phyloP scores from a whole-genome alignment of 371 early-diverging fungal species.

The Umbelopsis sp. region DNA sequence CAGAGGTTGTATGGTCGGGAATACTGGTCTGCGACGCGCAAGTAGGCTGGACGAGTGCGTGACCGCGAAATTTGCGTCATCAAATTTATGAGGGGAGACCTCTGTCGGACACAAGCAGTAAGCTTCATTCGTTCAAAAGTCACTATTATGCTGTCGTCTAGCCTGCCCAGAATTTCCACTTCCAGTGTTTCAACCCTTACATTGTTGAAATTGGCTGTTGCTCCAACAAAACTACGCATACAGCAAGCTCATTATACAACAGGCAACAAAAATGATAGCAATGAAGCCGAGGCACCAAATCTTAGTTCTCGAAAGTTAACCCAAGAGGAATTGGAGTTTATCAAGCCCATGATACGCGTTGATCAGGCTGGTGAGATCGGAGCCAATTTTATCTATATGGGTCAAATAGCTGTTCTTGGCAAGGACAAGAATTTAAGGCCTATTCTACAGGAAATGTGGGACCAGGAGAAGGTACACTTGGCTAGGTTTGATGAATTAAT shows the following conservation, averaged over 20 bases:
- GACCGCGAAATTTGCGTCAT: conserved; percentile 16
- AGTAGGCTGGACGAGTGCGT: background rate
- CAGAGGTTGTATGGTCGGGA: background rate
- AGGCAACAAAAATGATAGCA: background rate
- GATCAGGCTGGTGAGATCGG: conserved; percentile 98
- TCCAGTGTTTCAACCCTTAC: background rate
- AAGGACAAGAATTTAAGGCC: conserved; percentile 71
- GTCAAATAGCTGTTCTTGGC: conserved; percentile 87
- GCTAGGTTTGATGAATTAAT: conserved; percentile 78
- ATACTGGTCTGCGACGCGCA: conserved; percentile 10
- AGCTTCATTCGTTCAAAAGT: background rate
- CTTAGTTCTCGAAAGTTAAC: conserved; percentile 25
- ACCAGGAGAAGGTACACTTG: conserved; percentile 90
- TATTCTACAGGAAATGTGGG: conserved; percentile 92
- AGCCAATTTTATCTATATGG: conserved; percentile 94
- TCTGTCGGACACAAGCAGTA: no score
- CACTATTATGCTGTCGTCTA: background rate
- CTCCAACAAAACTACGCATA: background rate
- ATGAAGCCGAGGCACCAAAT: conserved; percentile 3
- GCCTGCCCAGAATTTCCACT: background rate
- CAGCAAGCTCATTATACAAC: background rate
- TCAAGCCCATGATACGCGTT: conserved; percentile 83
- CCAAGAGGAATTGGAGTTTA: conserved; percentile 29
- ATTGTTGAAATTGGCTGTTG: background rate
- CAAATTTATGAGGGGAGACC: background rate